Conservation (phyloP, 257 asterid species). For the Fraxinus excelsior region DNA sequence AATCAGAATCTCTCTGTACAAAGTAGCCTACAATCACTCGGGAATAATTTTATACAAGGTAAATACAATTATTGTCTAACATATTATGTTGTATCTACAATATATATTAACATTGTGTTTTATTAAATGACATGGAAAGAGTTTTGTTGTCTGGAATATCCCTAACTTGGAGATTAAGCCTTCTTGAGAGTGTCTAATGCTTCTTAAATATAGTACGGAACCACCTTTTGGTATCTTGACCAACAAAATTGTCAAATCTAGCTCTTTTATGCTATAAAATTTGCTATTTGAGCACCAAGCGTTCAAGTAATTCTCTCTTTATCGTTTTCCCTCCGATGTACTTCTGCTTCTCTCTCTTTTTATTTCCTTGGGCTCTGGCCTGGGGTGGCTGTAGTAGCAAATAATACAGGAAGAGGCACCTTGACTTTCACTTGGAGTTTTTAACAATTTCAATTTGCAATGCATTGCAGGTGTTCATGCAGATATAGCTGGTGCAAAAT, state of each 20-base stretch:
- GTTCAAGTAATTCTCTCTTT: background rate
- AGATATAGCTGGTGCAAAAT: constrained; percentile 73
- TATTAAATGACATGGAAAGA: background rate
- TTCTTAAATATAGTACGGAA: background rate
- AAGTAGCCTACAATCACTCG: no score
- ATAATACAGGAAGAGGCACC: background rate
- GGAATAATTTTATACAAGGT: no score
- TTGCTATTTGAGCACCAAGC: background rate
- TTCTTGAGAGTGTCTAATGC: background rate
- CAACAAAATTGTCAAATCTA: no score
- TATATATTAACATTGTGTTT: background rate
- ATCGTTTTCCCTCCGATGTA: background rate
- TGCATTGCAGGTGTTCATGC: constrained; percentile 67
- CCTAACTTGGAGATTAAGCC: background rate
- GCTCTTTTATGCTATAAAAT: background rate
- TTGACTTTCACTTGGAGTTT: background rate
- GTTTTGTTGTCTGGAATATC: background rate
- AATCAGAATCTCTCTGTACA: no score
- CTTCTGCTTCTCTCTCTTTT: background rate
- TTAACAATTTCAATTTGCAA: background rate
- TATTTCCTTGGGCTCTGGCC: background rate
- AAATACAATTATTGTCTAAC: no score
- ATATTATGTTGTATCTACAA: no score
- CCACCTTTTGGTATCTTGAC: background rate
- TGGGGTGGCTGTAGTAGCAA: background rate